Conservation (phyloP, 768 basidiomycete genomes). For the Pholiota conissans region DNA sequence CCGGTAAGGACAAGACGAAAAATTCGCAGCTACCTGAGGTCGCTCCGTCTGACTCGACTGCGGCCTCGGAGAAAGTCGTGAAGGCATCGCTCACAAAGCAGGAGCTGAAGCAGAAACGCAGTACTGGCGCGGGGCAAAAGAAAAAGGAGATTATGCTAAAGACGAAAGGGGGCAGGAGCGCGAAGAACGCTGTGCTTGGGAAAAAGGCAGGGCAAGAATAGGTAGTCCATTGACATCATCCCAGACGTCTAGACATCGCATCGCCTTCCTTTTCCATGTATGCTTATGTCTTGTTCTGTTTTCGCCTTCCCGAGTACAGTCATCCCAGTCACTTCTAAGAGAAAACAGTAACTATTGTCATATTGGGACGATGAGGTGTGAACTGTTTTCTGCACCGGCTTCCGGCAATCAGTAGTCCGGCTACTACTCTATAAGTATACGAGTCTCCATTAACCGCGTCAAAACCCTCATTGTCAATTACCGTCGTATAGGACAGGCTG, state of each 20-base stretch:
- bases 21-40: constrained; percentile 10
- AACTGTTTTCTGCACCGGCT: neutral
- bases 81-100: constrained; percentile 33
- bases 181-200: constrained; percentile 55
- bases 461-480: neutral
- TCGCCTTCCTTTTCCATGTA: neutral
- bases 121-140: constrained; percentile 44
- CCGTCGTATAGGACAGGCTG: constrained; percentile 2
- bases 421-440: neutral
- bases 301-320: neutral
- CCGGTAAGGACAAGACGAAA: constrained; percentile 18
- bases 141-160: constrained; percentile 52
- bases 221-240: constrained; percentile 5
- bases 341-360: neutral
- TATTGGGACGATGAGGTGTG: neutral
- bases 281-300: neutral
- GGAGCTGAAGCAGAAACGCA: constrained; percentile 56
- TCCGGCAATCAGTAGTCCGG: neutral
- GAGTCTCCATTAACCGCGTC: neutral
- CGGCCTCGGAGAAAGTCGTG: constrained; percentile 16
- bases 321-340: neutral
- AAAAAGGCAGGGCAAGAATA: constrained; percentile 45
- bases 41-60: constrained; percentile 6
- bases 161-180: constrained; percentile 44
- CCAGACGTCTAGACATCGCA: neutral